Evolutionary conservation across 2,329 filamentous ascomycete genomes (phyloP).

Genomic region (Lasiodiplodia hormozganensis): DNA sequence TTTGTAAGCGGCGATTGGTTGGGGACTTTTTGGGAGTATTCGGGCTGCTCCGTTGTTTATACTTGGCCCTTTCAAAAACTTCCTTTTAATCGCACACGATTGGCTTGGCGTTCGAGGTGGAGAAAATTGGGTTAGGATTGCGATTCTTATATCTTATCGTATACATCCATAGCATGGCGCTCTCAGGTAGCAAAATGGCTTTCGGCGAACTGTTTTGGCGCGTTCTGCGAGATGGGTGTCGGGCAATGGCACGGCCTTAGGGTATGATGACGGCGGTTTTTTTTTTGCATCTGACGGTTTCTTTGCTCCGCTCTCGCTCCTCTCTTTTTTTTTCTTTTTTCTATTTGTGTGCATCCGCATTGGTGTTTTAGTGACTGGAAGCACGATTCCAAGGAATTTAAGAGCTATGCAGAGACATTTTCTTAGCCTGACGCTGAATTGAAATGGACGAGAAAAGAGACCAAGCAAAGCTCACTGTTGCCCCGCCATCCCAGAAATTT

Average conservation of each 20-base stretch:
- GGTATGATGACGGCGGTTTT: neutral
- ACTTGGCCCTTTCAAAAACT: neutral
- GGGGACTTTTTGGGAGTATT: neutral
- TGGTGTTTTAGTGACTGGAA: neutral
- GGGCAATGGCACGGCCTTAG: neutral
- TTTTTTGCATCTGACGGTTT: neutral
- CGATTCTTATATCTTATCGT: neutral
- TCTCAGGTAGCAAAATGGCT: neutral
- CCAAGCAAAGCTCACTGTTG: neutral
- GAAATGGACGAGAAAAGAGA: neutral
- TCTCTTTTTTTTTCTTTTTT: neutral
- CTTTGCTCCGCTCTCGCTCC: neutral
- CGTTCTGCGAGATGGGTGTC: neutral
- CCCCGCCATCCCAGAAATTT: neutral
- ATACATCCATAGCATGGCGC: slow-evolving; percentile 23
- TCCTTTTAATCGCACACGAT: neutral
- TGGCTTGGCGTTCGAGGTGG: neutral
- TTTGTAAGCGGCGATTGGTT: neutral
- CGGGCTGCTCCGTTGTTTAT: neutral
- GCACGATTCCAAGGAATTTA: neutral
- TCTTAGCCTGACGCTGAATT: neutral
- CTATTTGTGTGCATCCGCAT: neutral
- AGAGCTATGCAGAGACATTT: neutral
- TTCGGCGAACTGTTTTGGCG: neutral
- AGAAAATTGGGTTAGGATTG: neutral